phyloP scores from a whole-genome alignment of 192 early-diverging fungal genomes.

The Phlyctochytrium planicorne region DNA sequence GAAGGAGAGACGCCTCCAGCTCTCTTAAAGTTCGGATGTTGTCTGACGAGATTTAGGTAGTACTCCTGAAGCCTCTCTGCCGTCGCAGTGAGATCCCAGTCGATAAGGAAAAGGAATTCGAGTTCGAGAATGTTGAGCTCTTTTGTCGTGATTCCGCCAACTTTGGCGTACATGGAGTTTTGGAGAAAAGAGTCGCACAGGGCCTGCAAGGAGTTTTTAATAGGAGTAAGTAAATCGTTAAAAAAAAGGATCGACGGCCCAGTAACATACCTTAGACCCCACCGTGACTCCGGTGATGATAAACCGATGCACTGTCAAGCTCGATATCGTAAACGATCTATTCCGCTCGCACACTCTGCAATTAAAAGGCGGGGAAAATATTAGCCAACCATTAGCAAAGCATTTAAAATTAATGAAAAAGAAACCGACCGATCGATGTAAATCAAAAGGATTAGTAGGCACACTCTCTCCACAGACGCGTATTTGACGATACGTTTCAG shows the following conservation, averaged over 20 bases:
- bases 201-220: constrained; percentile 15
- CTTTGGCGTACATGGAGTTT: constrained; percentile 92
- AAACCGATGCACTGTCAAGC: constrained; percentile 79
- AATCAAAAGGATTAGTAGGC: constrained; percentile 83
- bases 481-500: constrained; percentile 88
- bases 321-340: constrained; percentile 86
- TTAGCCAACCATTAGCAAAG: background rate
- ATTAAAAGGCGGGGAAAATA: background rate
- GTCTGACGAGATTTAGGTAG: constrained; percentile 85
- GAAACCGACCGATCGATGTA: constrained; percentile 77
- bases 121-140: constrained; percentile 92
- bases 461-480: constrained; percentile 84
- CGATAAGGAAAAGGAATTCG: constrained; percentile 79
- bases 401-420: background rate
- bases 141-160: constrained; percentile 89
- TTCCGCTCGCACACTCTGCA: constrained; percentile 59
- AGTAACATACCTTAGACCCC: constrained; percentile 27
- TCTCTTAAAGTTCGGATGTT: constrained; percentile 37
- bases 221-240: background rate
- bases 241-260: background rate
- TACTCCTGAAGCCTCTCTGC: constrained; percentile 85
- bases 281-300: constrained; percentile 32
- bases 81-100: constrained; percentile 83
- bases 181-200: constrained; percentile 38
- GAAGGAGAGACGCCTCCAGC: no score